Evolutionary conservation across 1,139 yeast species (phyloP), one percentile per base, ranked within the genome.

Genomic region (Saccharomyces hybrid): DNA sequence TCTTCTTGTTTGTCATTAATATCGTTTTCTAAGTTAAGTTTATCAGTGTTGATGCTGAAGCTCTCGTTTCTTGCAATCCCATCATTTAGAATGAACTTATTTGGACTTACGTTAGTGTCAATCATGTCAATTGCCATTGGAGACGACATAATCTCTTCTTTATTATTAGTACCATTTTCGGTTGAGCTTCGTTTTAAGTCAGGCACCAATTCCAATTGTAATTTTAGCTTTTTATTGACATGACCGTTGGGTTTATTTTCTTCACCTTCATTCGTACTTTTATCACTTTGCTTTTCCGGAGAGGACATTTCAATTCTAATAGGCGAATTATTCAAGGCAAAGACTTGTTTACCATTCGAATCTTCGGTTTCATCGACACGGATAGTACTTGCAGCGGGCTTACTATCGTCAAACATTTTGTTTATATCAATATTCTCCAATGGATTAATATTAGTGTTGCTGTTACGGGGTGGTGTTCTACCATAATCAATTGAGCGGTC

Each of bases 231-330:
- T 31, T 61, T 61, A n/a, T 53, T 47, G 4, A 48, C 46, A 8
- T 71, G 68, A 28, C 63, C 70, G 5, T 70, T 66, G 20, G 66
- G 65, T 38, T 20, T 16, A 38, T 20, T 5, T 51, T 68, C 69
- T 5, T 57, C 58, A 4, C 48, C 55, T 4, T 53, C 58, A n/a
- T 52, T 54, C 28, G 59, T 63, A 32, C 55, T 51, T 6, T 46
- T 54, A 4, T 48, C 49, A 25, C 31, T 51, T 4, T 54, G 53
- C 49, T 57, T 58, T 11, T 55, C 51, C 3, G 65, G 64, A 11
- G 66, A 61, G 34, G 60, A 56, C 27, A 56, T 38, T 16, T 61
- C 64, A 4, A 59, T 42, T 47, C 54, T 61, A 4, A 57, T 50
- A 4, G 63, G 64, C 4, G 64, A 59, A 48, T 58, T 60, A 23